phyloP scores from a whole-genome alignment of 1,284 basidiomycete genomes.

The Ceratobasidium sp. region DNA sequence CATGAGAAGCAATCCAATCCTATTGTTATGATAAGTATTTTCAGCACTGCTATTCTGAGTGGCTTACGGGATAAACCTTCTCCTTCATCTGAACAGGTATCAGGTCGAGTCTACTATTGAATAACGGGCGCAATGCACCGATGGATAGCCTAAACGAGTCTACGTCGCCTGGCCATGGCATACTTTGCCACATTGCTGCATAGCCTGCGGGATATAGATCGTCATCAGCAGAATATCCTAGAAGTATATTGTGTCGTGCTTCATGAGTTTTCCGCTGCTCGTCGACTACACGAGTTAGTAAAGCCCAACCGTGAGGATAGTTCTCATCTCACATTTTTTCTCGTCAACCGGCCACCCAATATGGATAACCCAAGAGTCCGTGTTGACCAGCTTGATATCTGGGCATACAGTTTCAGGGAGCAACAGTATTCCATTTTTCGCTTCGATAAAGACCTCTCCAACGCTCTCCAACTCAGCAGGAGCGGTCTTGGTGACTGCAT shows the following conservation, averaged over 20 bases:
- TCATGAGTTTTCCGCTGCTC: background rate
- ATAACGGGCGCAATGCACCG: background rate
- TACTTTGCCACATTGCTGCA: background rate
- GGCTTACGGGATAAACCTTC: conserved; percentile 3
- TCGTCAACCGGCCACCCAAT: conserved; percentile 12
- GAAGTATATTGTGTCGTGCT: background rate
- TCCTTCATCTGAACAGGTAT: background rate
- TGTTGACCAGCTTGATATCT: background rate
- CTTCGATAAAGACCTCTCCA: background rate
- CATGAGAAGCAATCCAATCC: conserved; percentile 12
- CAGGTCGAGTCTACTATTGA: background rate
- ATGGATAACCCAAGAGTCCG: conserved; percentile 3
- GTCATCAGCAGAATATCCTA: background rate
- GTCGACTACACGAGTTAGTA: conserved; percentile 3
- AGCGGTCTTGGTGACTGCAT: background rate
- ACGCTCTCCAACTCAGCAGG: background rate
- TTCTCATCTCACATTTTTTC: background rate
- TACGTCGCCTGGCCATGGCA: conserved; percentile 3
- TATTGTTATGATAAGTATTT: background rate
- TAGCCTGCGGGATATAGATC: background rate
- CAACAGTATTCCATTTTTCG: background rate
- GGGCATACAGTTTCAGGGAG: conserved; percentile 3
- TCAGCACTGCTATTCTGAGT: background rate
- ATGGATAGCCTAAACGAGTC: background rate
- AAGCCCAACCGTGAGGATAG: background rate